Evolutionary conservation across 2,329 filamentous ascomycete species (phyloP), one percentile per base, ranked within the genome.

Genomic region (Botrytis deweyae): DNA sequence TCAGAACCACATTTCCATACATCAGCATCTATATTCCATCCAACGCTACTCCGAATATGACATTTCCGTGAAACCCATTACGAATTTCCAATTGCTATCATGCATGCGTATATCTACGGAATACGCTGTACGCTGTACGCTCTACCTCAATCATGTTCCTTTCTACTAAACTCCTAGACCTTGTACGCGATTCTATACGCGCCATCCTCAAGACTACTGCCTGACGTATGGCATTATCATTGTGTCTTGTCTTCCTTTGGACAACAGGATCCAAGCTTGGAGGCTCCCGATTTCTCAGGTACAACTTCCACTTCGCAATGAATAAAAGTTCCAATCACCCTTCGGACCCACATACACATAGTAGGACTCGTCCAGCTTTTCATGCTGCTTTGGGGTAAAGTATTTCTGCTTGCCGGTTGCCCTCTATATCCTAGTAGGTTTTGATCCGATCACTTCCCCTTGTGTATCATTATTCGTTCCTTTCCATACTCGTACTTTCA

Each of bases 351-450:
- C 42, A 49, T 66, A 49, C 36, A 36, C 6, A 49, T 16, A 6
- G 42, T 66, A 44, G 42, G 20, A 66, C 42, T 49, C 49, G 42
- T 49, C 33, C 42, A 36, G 29, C 33, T 55, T 44, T 44, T 40
- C 14, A 52, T 67, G 33, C 44, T 52, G 4, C 52, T 29, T 29
- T 33, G 52, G n/a, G 38, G 22, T 33, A 67, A 52, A 67, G 14
- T 29, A 67, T 67, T 52, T 52, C 22, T 67, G 22, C 22, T 9
- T 14, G 33, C 49, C 65, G 8, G 25, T 67, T 66, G 44, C 29
- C 36, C 36, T 36, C 64, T n/a, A 20, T 52, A 67, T 67, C 64
- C 46, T 67, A 36, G 46, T 55, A 55, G 46, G 22, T 67, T 67
- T 67, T 25, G 4, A 55, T 55, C 25, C n/a, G 14, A 67, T 52